Conservation (phyloP, 345 rosid species). For the Salix koriyanagi region DNA sequence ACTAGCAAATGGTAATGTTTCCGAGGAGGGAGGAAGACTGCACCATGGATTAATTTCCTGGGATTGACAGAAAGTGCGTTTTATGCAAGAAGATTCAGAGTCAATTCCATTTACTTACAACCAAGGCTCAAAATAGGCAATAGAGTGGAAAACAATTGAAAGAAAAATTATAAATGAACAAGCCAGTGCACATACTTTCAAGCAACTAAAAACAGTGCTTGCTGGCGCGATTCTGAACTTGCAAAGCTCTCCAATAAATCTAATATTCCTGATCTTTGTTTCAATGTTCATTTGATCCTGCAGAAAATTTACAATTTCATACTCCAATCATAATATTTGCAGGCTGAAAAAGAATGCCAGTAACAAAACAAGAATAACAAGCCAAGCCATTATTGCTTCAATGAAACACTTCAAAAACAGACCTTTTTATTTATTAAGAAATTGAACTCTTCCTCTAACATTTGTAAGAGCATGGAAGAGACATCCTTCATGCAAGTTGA, state of each 20-base stretch:
- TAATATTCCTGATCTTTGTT: conserved; percentile 92
- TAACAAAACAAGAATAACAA: neutral
- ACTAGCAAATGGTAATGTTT: neutral
- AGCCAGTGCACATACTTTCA: conserved; percentile 58
- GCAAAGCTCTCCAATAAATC: conserved; percentile 98
- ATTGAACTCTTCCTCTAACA: conserved; percentile 98
- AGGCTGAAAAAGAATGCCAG: conserved; percentile 12
- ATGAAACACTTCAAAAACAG: neutral
- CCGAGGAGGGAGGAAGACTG: neutral
- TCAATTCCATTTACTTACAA: neutral
- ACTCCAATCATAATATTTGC: neutral
- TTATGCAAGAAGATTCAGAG: neutral
- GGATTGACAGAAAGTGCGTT: neutral
- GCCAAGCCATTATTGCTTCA: conserved; percentile 7
- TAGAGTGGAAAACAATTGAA: neutral
- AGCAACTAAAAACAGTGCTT: conserved; percentile 83
- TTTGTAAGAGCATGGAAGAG: conserved; percentile 77
- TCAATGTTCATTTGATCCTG: conserved; percentile 99
- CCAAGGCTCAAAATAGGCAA: neutral
- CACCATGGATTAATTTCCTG: neutral
- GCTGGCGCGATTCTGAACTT: conserved; percentile 82
- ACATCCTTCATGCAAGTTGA: conserved; percentile 97
- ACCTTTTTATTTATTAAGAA: conserved; percentile 94
- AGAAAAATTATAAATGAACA: neutral
- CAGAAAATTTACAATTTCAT: conserved; percentile 23